Evolutionary conservation across 1,284 basidiomycete genomes (phyloP), one percentile per base, ranked within the genome.

Genomic region (Ceratobasidium sp.): DNA sequence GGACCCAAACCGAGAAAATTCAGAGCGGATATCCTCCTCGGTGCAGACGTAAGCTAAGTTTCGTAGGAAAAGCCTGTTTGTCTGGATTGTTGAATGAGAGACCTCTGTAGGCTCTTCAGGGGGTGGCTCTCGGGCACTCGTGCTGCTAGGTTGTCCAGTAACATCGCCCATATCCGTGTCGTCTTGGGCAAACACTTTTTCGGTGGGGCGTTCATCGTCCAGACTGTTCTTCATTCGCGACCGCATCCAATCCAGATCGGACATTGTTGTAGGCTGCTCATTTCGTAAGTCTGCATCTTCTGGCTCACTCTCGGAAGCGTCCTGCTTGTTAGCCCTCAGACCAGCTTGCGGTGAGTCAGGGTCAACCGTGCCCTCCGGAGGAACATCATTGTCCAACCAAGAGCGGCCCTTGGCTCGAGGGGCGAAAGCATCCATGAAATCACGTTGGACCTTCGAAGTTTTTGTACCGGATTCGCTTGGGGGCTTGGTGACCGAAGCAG

Each of bases 21-120:
- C 87, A n/a, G 88, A 86, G 7, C 85, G 83, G 1, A 99, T 84
- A 70, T 98, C 95, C 3, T 88, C 86, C 46, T 94, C 90, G 0
- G 92, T 93, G 77, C 94, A 94, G 0, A 93, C 89, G 82, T 96
- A 99, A 0, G 96, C 89, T 23, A 99, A 85, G 83, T 99, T 99
- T 16, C 97, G 94, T 6, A 99, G 87, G 83, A 99, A 99, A 4
- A 99, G 86, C 1, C 97, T 91, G 0, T 91, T 90, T 0, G 95
- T 96, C 77, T 90, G 89, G 77, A 98, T 96, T 0, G 44, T 89
- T 30, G 33, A 68, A 2, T 46, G 48, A 27, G 67, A 10, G 10
- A 62, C 75, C 60, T 38, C 74, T 44, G 46, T 54, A 23, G 54
- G 46, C 8, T 14, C 57, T 60, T 48, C 57, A 3, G 18, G 7